Evolutionary conservation across 1,139 yeast species (phyloP).

Genomic region (Candida sanyaensis): DNA sequence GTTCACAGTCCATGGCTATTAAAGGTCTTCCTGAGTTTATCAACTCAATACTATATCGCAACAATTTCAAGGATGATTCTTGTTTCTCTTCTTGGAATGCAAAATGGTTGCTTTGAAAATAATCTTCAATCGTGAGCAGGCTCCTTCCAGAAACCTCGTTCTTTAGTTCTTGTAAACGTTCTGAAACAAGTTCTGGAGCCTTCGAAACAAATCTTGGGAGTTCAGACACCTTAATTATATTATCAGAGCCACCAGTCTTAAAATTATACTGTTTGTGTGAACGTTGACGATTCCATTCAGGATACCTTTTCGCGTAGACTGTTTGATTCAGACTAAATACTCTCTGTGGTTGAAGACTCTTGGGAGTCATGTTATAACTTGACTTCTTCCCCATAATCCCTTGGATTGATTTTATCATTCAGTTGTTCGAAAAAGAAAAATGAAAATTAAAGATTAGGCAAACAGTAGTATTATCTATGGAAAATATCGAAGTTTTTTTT

Average conservation of each 20-base stretch:
- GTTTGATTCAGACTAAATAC: background rate
- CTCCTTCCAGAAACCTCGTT: background rate
- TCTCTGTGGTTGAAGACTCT: background rate
- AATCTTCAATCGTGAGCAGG: conserved; percentile 12
- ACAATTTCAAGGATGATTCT: conserved; percentile 16
- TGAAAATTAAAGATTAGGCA: too few species aligned
- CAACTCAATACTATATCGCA: conserved; percentile 26
- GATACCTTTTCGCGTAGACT: background rate
- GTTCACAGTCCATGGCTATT: conserved; percentile 68
- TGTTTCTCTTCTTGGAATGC: conserved; percentile 17
- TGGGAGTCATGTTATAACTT: background rate
- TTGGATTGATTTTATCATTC: background rate
- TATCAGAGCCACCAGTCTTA: background rate
- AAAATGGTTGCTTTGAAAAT: conserved; percentile 22
- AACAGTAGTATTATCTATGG: too few species aligned
- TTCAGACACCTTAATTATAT: background rate
- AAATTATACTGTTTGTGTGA: too few species aligned
- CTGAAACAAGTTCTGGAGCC: background rate
- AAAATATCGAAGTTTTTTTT: background rate
- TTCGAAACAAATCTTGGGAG: background rate
- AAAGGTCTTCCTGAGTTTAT: conserved; percentile 39
- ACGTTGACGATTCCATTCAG: too few species aligned
- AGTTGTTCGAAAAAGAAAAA: too few species aligned
- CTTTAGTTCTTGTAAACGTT: conserved; percentile 2
- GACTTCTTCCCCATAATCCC: background rate